These are phyloP conservation scores for Salicornia ramosissima DNA, from an alignment of 148 eudicot genomes.

Conservation along the genomic window DNA sequence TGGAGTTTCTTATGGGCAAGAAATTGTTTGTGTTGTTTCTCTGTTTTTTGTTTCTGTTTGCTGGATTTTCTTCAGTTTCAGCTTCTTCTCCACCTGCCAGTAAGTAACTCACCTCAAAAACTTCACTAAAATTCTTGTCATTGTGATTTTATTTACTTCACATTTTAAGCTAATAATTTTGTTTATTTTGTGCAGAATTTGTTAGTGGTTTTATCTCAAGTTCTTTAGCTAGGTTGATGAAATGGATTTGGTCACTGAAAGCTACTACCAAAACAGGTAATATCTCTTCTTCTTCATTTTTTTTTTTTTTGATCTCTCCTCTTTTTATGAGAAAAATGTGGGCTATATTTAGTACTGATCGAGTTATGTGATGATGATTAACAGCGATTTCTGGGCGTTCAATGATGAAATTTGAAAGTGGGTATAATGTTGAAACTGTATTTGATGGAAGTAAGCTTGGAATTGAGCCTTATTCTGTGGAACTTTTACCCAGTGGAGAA, in stretches of 20 bases:
- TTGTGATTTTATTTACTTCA: slow-evolving; percentile 1
- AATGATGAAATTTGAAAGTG: slow-evolving; percentile 95
- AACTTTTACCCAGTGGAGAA: slow-evolving; percentile 76
- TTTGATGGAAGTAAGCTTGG: slow-evolving; percentile 99
- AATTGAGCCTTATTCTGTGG: slow-evolving; percentile 80
- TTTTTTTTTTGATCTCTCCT: slow-evolving; percentile 5
- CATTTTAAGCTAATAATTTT: slow-evolving; percentile 9
- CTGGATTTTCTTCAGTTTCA: slow-evolving; percentile 52
- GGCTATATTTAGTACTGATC: slow-evolving; percentile 7
- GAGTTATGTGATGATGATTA: background rate
- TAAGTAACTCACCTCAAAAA: slow-evolving; percentile 28
- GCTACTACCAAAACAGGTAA: slow-evolving; percentile 82
- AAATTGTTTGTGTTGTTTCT: slow-evolving; percentile 33
- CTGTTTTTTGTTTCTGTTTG: slow-evolving; percentile 37
- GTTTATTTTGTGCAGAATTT: slow-evolving; percentile 51
- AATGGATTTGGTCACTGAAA: slow-evolving; percentile 86
- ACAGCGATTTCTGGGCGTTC: slow-evolving; percentile 78
- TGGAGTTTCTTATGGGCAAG: slow-evolving; percentile 20
- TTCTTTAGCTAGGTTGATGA: slow-evolving; percentile 58
- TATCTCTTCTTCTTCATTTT: background rate
- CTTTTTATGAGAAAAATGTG: slow-evolving; percentile 15
- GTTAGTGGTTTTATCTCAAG: slow-evolving; percentile 75
- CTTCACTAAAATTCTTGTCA: slow-evolving; percentile 18
- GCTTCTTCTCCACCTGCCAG: slow-evolving; percentile 70
- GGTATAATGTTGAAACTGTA: slow-evolving; percentile 94